Evolutionary conservation across 2,329 filamentous ascomycete genomes (phyloP).

Genomic region (Fusarium pseudograminearum): DNA sequence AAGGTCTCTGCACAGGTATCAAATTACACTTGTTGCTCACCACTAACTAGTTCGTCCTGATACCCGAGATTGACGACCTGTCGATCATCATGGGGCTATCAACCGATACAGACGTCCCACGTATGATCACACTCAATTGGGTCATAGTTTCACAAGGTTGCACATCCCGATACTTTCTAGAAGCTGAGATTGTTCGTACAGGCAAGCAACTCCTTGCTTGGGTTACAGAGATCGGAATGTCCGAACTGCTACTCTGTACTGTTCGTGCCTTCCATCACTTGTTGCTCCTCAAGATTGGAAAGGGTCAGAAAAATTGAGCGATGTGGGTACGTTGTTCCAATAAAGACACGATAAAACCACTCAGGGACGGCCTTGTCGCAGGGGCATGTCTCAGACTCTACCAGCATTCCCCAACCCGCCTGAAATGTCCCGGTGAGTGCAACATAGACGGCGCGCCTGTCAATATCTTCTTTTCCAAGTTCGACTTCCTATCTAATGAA

Average conservation of each 20-base stretch:
- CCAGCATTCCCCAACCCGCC: slow-evolving; percentile 48
- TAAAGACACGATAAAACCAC: slow-evolving; percentile 29
- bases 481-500: slow-evolving; percentile 25
- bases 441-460: slow-evolving; percentile 44
- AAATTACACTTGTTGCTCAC: slow-evolving; percentile 24
- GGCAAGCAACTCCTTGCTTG: slow-evolving; percentile 26
- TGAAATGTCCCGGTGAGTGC: slow-evolving; percentile 37
- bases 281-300: slow-evolving; percentile 44
- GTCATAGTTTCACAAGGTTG: slow-evolving; percentile 26
- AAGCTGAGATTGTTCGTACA: slow-evolving; percentile 28
- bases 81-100: slow-evolving; percentile 44
- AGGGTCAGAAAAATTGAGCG: slow-evolving; percentile 29
- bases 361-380: slow-evolving; percentile 26
- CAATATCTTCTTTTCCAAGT: slow-evolving; percentile 32
- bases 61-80: slow-evolving; percentile 49
- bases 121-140: slow-evolving; percentile 35
- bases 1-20: slow-evolving; percentile 2
- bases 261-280: slow-evolving; percentile 24
- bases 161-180: slow-evolving; percentile 39
- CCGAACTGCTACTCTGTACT: slow-evolving; percentile 10
- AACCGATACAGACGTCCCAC: slow-evolving; percentile 34
- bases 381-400: slow-evolving; percentile 46
- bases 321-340: slow-evolving; percentile 29
- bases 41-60: slow-evolving; percentile 39
- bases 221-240: slow-evolving; percentile 30